Evolutionary conservation across 2,329 filamentous ascomycete genomes (phyloP).

Genomic region (Apiospora pterosperma): DNA sequence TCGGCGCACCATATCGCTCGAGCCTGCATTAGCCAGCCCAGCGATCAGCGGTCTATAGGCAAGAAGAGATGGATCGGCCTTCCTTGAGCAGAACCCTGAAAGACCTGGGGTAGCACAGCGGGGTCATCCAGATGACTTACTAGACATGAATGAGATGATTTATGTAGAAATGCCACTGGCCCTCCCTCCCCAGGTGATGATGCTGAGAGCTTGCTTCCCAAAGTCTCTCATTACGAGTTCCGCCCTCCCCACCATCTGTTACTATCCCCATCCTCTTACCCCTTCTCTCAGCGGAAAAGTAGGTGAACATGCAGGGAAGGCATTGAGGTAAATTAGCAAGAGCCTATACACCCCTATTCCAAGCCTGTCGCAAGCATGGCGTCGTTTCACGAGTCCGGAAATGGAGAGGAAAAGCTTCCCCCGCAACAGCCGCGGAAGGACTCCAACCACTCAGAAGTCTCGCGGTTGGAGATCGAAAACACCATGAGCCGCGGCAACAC

Average conservation of each 20-base stretch:
- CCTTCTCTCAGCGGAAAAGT: not conserved
- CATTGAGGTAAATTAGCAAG: not conserved
- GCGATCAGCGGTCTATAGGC: not conserved
- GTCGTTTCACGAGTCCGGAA: not conserved
- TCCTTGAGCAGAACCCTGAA: not conserved
- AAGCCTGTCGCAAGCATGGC: not conserved
- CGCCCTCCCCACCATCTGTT: not conserved
- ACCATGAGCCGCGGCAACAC: constrained; percentile 8
- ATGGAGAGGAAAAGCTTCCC: constrained; percentile 9
- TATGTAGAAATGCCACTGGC: not conserved
- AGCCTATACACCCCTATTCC: too few relatives aligned
- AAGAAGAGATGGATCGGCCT: not conserved
- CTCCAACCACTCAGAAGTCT: constrained; percentile 21
- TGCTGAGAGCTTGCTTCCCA: not conserved
- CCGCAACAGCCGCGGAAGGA: constrained; percentile 20
- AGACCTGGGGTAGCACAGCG: not conserved
- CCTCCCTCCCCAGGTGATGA: not conserved
- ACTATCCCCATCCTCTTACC: not conserved
- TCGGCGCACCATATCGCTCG: not conserved
- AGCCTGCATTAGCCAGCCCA: not conserved
- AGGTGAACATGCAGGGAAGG: not conserved
- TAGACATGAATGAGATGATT: not conserved
- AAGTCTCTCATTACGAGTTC: not conserved
- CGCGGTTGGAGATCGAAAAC: constrained; percentile 24
- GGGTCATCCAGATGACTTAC: not conserved